Conservation (phyloP, 2,329 filamentous ascomycete species). For the Diaporthe vexans region DNA sequence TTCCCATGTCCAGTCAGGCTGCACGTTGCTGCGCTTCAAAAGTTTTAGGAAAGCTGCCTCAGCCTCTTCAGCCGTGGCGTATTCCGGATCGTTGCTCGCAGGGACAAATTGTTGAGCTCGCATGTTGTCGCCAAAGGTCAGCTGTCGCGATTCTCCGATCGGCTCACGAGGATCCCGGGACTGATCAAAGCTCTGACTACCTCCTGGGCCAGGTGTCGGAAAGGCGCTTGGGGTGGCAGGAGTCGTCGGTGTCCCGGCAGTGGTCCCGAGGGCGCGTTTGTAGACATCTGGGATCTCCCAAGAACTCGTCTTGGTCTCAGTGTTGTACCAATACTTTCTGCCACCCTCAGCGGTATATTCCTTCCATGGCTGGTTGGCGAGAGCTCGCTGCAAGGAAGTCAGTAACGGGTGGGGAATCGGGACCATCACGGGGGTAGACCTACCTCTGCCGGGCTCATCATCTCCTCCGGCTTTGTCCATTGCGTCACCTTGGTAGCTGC, state of each 20-base stretch:
- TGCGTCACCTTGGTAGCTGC: constrained; percentile 86
- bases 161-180: constrained; percentile 51
- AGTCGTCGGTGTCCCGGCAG: constrained; percentile 58
- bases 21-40: constrained; percentile 85
- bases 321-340: constrained; percentile 95
- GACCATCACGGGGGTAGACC: constrained; percentile 41
- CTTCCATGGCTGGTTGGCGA: constrained; percentile 90
- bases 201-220: constrained; percentile 57
- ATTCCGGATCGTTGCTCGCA: constrained; percentile 81
- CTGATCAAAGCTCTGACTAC: constrained; percentile 48
- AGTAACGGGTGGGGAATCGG: constrained; percentile 43
- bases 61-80: constrained; percentile 85
- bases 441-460: constrained; percentile 89
- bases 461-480: constrained; percentile 93
- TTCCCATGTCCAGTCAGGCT: constrained; percentile 94
- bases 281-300: constrained; percentile 94
- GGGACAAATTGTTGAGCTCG: constrained; percentile 72
- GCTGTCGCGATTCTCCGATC: constrained; percentile 69
- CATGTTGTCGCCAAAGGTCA: constrained; percentile 69
- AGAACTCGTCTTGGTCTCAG: constrained; percentile 89
- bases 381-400: constrained; percentile 72
- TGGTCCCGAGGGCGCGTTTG: constrained; percentile 75
- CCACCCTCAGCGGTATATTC: constrained; percentile 91
- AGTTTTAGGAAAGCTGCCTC: constrained; percentile 95
- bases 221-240: constrained; percentile 60